phyloP scores from a whole-genome alignment of 2,329 filamentous ascomycete genomes.

The Fusarium veterinarium region DNA sequence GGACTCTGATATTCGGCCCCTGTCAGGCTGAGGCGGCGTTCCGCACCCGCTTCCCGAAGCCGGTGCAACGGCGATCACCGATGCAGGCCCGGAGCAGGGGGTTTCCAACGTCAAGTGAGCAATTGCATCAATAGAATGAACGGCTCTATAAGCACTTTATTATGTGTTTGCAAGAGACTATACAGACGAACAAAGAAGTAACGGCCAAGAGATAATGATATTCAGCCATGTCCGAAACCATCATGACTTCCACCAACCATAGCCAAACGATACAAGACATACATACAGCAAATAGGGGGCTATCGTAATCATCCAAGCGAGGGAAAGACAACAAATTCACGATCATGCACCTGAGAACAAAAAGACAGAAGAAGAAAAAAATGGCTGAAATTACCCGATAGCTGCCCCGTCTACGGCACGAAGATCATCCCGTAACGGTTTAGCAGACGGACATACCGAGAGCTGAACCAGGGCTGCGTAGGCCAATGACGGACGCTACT shows the following conservation, averaged over 20 bases:
- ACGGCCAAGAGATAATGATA: background rate
- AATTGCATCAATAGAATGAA: background rate
- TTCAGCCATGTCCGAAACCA: slow-evolving; percentile 32
- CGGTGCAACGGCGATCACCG: slow-evolving; percentile 43
- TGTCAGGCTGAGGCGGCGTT: slow-evolving; percentile 41
- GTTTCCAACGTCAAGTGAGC: slow-evolving; percentile 8
- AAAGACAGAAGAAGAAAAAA: background rate
- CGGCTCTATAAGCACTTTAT: background rate
- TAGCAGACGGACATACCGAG: slow-evolving; percentile 44
- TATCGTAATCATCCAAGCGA: background rate
- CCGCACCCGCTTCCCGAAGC: slow-evolving; percentile 22
- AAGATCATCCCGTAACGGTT: slow-evolving; percentile 39
- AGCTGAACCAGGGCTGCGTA: slow-evolving; percentile 38
- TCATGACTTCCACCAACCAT: slow-evolving; percentile 22
- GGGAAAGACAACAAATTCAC: background rate
- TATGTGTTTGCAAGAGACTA: background rate
- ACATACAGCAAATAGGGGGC: background rate
- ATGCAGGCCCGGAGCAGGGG: slow-evolving; percentile 26
- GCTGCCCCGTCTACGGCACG: slow-evolving; percentile 30
- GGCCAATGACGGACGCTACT: slow-evolving; percentile 25
- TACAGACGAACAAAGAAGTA: background rate
- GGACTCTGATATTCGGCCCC: slow-evolving; percentile 14
- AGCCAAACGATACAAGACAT: background rate
- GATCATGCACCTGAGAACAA: background rate
- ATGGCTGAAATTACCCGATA: slow-evolving; percentile 40